Evolutionary conservation across 2,329 filamentous ascomycete species (phyloP).

Genomic region (Pestalotiopsis sp.): DNA sequence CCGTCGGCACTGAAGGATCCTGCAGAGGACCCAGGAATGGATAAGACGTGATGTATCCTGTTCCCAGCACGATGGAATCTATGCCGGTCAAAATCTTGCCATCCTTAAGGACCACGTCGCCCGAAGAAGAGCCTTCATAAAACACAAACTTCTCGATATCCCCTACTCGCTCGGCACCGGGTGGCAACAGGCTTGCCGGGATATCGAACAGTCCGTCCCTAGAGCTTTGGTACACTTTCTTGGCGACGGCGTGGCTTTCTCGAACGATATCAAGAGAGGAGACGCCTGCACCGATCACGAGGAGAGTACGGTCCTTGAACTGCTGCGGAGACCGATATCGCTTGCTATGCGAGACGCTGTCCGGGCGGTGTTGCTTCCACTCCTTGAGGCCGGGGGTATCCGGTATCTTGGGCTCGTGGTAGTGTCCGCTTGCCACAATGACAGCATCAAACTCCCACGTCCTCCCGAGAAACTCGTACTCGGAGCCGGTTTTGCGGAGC

Average conservation of each 20-base stretch:
- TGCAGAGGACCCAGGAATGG: slow-evolving; percentile 61
- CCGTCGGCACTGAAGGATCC: slow-evolving; percentile 40
- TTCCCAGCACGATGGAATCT: slow-evolving; percentile 65
- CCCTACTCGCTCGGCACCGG: slow-evolving; percentile 52
- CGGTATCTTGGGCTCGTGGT: slow-evolving; percentile 64
- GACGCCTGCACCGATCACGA: slow-evolving; percentile 56
- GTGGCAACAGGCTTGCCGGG: slow-evolving; percentile 53
- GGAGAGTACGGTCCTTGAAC: slow-evolving; percentile 55
- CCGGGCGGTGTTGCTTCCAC: slow-evolving; percentile 58
- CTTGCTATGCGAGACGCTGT: slow-evolving; percentile 68
- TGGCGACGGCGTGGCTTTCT: slow-evolving; percentile 39
- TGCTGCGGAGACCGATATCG: slow-evolving; percentile 65
- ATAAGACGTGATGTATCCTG: slow-evolving; percentile 69
- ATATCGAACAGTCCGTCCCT: slow-evolving; percentile 64
- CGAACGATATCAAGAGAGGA: slow-evolving; percentile 45
- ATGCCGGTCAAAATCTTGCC: slow-evolving; percentile 56
- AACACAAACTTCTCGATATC: slow-evolving; percentile 49
- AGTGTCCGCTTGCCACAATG: slow-evolving; percentile 69
- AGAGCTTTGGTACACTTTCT: slow-evolving; percentile 51
- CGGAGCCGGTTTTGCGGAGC: slow-evolving; percentile 31
- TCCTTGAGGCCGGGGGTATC: slow-evolving; percentile 58
- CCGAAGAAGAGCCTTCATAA: slow-evolving; percentile 34
- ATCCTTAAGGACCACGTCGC: slow-evolving; percentile 53
- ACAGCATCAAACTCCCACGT: slow-evolving; percentile 61
- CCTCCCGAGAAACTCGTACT: slow-evolving; percentile 30